Evolutionary conservation across 495 filamentous ascomycete genomes (phyloP), one percentile per base, ranked within the genome.

Genomic region (Aspergillus campestris): DNA sequence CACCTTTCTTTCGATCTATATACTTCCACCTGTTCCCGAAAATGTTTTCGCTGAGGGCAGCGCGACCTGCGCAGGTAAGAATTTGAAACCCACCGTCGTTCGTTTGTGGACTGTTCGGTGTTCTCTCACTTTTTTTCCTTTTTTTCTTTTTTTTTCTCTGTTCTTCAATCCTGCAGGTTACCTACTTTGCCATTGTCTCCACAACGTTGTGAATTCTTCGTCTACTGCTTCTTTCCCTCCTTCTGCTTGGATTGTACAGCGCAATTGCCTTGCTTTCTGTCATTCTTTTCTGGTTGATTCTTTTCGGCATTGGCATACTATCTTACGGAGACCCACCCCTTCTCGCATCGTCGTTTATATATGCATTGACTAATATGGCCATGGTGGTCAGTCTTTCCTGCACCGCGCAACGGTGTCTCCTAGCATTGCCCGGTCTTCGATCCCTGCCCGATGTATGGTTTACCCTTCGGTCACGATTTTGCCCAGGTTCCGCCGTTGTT

Each of bases 371-470:
- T 11, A 34, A 31, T 29, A 6, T 30, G 8, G 14, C 8, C 28
- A 11, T 40, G 38, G 31, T 24, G 18, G 49, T 40, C 48, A 72
- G 70, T 69, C 61, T 57, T 56, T 73, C 48, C 59, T 73, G 48
- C 66, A 65, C 52, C 62, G 61, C 41, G 61, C 63, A 47, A 61
- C 59, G 54, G 60, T 56, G 41, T 56, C 63, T 52, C 42, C 66
- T 47, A 60, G 56, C 40, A 45, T 64, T 51, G 59, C 44, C 51
- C 61, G 65, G 44, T 62, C 63, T 31, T 55, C 50, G 27, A 50
- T 69, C 41, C 59, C 65, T 35, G 63, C 62, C 30, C 63, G 70
- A 63, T 68, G 72, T 75, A 68, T 36, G 67, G 67, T 58, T 45
- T 31, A 12, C 42, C 38, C 15, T 49, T 44, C 31, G 36, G 27